A percentile compares a stretch with the other conserved stretches of the same genome.
Conservation (phyloP, 83 land plant genomes). For the Thuja plicata region DNA sequence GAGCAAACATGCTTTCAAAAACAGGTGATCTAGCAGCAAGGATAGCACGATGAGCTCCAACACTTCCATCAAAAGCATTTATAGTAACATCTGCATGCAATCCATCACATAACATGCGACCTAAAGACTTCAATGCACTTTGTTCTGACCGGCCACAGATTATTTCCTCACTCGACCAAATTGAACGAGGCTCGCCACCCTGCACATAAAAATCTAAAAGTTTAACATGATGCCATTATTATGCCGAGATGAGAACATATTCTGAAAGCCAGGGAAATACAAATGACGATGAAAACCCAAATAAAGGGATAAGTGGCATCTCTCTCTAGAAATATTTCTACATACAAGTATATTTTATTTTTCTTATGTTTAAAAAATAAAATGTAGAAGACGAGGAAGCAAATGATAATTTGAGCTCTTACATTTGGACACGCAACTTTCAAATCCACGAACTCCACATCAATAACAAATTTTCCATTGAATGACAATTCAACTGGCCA, state of each 20-base stretch:
- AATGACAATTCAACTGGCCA: slow-evolving; percentile 73
- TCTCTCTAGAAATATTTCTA: not conserved
- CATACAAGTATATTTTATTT: not conserved
- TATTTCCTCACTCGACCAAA: slow-evolving; percentile 49
- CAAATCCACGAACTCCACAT: slow-evolving; percentile 83
- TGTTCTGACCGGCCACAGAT: slow-evolving; percentile 29
- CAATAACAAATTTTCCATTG: slow-evolving; percentile 72
- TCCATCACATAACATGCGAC: slow-evolving; percentile 68
- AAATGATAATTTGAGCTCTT: slow-evolving; percentile 17
- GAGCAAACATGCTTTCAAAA: slow-evolving; percentile 82
- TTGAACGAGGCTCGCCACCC: slow-evolving; percentile 65
- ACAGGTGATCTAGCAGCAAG: slow-evolving; percentile 80
- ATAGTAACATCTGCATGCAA: slow-evolving; percentile 84
- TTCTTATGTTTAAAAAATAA: not conserved
- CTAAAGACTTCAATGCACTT: slow-evolving; percentile 50
- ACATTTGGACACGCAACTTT: slow-evolving; percentile 58
- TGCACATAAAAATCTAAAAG: slow-evolving; percentile 22
- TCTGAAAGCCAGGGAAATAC: not conserved
- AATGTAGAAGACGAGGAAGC: not conserved
- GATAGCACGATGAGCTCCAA: slow-evolving; percentile 75
- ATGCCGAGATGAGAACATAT: not conserved
- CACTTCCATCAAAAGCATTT: slow-evolving; percentile 55
- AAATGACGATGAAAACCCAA: not conserved
- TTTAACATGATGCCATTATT: slow-evolving; percentile 10
- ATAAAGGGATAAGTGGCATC: not conserved